Evolutionary conservation across 345 rosid species (phyloP), one percentile per base, ranked within the genome.

Genomic region (Populus tremula): DNA sequence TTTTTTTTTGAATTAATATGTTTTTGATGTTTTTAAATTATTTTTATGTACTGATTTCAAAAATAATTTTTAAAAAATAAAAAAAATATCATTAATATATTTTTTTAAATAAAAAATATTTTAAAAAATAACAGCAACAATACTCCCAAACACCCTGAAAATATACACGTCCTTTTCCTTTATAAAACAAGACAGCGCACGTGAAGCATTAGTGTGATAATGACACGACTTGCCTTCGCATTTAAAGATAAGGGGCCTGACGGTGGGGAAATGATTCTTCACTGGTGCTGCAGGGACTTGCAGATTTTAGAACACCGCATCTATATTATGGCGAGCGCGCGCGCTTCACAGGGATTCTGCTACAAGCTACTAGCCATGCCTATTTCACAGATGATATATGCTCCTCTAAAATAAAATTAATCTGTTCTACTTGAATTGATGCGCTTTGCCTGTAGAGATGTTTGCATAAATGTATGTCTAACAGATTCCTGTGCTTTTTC

Each of bases 131-230:
- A 25, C 27, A 25, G 27, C 27, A 25, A 25, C 27, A 0, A 25
- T 25, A 25, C 27, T 25, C 27, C 27, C 1, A 25, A 25, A 25
- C 27, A 25, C 27, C 27, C 27, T 25, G 27, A 25, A 59, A 59
- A 8, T 59, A 9, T 59, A 23, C 29, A 0, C 12, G 29, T 59
- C 29, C 64, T 23, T 9, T 59, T 59, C 64, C 29, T 18, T 5
- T 5, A 71, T 31, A 33, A 25, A 61, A 56, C 35, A 39, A 62
- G 70, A 74, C 77, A 74, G 2, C 20, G 61, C 77, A 74, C 77
- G 70, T 64, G 77, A 63, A 43, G 77, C 70, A 43, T 62, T 20
- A 2, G 69, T 64, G 59, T 63, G 77, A 43, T 9, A 74, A 29
- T 4, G 6, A 45, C 70, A 25, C 38, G 38, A 10, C 61, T 53